A percentile compares a stretch with the other conserved stretches of the same genome.
Conservation (phyloP, 805 yeast genomes). For the Wickerhamiella shivajii region DNA sequence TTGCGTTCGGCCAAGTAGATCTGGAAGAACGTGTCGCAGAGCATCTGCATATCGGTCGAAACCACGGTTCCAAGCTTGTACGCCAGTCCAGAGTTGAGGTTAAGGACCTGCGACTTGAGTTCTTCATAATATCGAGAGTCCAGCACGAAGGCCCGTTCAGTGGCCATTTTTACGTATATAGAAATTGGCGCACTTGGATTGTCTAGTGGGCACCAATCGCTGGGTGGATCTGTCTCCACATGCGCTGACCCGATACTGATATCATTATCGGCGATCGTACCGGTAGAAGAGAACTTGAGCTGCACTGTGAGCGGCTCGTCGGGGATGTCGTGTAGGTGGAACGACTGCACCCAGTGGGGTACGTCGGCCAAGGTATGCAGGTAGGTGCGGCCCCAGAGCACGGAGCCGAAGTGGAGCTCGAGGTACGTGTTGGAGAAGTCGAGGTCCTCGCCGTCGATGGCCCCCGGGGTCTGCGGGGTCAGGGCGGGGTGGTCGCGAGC, state of each 20-base stretch:
- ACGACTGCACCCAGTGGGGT: conserved; percentile 79
- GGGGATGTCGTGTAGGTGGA: conserved; percentile 39
- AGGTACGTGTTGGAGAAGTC: conserved; percentile 34
- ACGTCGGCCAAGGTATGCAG: conserved; percentile 33
- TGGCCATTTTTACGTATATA: conserved; percentile 18
- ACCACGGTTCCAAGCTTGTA: conserved; percentile 20
- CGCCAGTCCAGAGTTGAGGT: conserved; percentile 35
- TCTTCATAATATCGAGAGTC: conserved; percentile 45
- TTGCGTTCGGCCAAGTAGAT: conserved; percentile 55
- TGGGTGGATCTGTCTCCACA: conserved; percentile 1
- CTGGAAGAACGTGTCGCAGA: conserved; percentile 39
- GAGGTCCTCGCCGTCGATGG: conserved; percentile 7
- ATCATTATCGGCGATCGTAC: conserved; percentile 23
- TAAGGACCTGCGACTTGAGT: conserved; percentile 43
- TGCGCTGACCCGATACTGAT: conserved; percentile 3
- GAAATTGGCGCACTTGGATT: conserved; percentile 12
- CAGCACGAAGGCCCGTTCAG: conserved; percentile 24
- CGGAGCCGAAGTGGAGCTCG: conserved; percentile 58
- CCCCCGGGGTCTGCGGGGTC: conserved; percentile 6
- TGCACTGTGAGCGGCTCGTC: conserved; percentile 26
- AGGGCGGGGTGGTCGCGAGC: conserved; percentile 6
- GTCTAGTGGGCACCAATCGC: conserved; percentile 8
- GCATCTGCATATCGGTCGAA: conserved; percentile 8
- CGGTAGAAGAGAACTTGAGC: conserved; percentile 21
- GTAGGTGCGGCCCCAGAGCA: conserved; percentile 68